Evolutionary conservation across 768 basidiomycete genomes (phyloP).

Genomic region (Hericium rajendrae): DNA sequence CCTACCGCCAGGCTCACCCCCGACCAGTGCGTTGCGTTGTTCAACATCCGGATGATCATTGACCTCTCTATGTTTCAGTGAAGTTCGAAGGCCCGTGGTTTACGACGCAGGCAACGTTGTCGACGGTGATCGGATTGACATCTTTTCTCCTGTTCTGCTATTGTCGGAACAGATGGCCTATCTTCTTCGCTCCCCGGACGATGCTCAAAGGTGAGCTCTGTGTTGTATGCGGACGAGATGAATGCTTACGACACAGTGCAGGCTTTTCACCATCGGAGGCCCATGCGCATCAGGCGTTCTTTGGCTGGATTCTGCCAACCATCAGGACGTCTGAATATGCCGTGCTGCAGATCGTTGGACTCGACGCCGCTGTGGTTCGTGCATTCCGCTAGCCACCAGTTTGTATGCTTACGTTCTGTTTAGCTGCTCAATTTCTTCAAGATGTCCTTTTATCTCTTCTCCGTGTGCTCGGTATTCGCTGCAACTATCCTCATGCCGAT

Average conservation of each 20-base stretch:
- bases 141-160: constrained; percentile 88
- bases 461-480: constrained; percentile 75
- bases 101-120: constrained; percentile 77
- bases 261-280: constrained; percentile 93
- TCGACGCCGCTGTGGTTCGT: constrained; percentile 93
- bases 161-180: constrained; percentile 77
- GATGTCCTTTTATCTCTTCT: constrained; percentile 89
- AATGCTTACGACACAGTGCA: constrained; percentile 20
- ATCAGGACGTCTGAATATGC: constrained; percentile 85
- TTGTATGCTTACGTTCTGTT: not conserved
- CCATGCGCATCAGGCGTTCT: constrained; percentile 77
- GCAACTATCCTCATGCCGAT: constrained; percentile 86
- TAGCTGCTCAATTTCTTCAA: constrained; percentile 96
- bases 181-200: constrained; percentile 87
- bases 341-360: constrained; percentile 89
- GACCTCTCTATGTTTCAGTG: constrained; percentile 27
- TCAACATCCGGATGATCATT: constrained; percentile 6
- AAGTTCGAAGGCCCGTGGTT: constrained; percentile 95
- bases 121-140: constrained; percentile 62
- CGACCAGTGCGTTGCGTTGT: constrained; percentile 39
- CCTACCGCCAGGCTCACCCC: constrained; percentile 55
- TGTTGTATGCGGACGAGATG: not conserved
- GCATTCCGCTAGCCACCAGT: not conserved
- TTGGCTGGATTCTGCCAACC: constrained; percentile 95
- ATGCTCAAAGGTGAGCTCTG: constrained; percentile 76